Evolutionary conservation across 2,329 filamentous ascomycete genomes (phyloP), one percentile per base, ranked within the genome.

Genomic region (Nannizzia gypsea): DNA sequence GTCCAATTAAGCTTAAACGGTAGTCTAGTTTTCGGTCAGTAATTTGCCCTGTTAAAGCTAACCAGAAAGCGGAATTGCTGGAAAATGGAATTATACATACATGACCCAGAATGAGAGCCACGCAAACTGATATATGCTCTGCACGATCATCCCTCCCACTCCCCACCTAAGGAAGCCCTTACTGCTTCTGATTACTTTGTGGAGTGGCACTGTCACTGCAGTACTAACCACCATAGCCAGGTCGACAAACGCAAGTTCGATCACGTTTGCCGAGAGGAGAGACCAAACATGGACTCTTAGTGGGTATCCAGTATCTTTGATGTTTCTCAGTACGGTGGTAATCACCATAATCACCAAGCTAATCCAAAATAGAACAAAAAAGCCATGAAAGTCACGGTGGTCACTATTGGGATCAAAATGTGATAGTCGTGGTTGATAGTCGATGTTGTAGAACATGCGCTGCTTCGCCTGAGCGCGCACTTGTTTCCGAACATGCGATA

Each of bases 301-400:
- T 15, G 91, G 88, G 70, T 87, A 89, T 22, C 93, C 93, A 0
- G 90, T 96, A 71, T 97, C 93, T 73, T 92, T 95, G 69, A 93
- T 83, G 72, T 96, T 97, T 68, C 92, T 85, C 68, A 96, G 76
- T 79, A 90, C 89, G n/a, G 89, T 89, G 2, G 92, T 97, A 63
- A 96, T 86, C 67, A 91, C 90, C 91, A 99, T 96, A 73, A 99
- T 95, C 66, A 89, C 89, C 62, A 99, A 80, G 8, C 90, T 90
- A 65, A 99, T 92, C 93, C 93, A 99, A 76, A 99, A 99, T 40
- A 99, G 82, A 59, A 93, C 89, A 76, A 96, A 99, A 81, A 99
- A 99, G 70, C 93, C 93, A 67, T 90, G 85, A 72, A 99, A 99
- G 74, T 99, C 90, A 68, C 85, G 85, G 72, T 97, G 91, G 68